Base-by-base conservation (phyloP, 495 filamentous ascomycete species). In the Penicillium bialowiezense region DNA sequence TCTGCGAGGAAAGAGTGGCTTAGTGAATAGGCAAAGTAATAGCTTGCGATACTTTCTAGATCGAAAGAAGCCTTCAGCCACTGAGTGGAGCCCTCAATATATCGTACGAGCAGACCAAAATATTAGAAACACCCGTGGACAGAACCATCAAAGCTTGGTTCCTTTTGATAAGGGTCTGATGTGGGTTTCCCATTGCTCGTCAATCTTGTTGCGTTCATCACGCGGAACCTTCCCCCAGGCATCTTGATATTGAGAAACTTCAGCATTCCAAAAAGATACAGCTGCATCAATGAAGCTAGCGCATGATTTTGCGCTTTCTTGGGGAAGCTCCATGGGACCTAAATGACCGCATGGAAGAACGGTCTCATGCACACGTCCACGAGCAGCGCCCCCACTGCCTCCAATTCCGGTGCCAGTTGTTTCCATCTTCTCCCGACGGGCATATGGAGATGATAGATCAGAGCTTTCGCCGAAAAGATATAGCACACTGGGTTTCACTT, bases 401-500 rank as follows among this genome's bases (percentile, higher is more conserved):
- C 84, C 83, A 3, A 76, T 50, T 0, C 84, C 19, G 1, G 67
- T 57, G 4, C 87, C 87, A 13, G 86, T 90, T 4, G 66, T 54
- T 17, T 72, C 65, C 64, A 87, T 65, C 65, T 87, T 89, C 28
- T 75, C 60, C 31, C 68, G 56, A 20, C 77, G 71, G 2, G 70
- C 45, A 1, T 66, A 63, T 0, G 80, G 74, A 0, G 50, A 14
- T 0, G 78, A 81, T 15, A 90, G 63, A 1, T 70, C 49, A 8
- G 76, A 82, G 23, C 5, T 64, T 53, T 12, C 55, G n/a, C 87
- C 90, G 63, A 88, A 88, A 14, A 93, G 58, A 67, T 85, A 95
- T 17, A 93, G 63, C 5, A 84, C 80, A 5, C 76, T 76, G 0
- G 89, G 88, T 5, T 81, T 76, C 18, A 96, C 54, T 42, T 75